A percentile compares a stretch with the other conserved stretches of the same genome.
phyloP scores from a whole-genome alignment of 1,139 yeast genomes.

The Eremothecium coryli region DNA sequence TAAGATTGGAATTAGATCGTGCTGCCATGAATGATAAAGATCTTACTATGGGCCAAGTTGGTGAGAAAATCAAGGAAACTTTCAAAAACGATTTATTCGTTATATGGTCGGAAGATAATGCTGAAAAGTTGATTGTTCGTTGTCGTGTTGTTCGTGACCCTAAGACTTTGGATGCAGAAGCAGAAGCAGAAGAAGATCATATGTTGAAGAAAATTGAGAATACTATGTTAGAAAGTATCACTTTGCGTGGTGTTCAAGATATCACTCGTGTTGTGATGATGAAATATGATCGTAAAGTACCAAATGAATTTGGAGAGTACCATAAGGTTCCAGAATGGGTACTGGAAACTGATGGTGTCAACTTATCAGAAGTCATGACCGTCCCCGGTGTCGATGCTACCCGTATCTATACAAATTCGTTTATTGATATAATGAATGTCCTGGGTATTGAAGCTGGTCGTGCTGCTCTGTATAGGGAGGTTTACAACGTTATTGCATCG shows the following conservation, averaged over 20 bases:
- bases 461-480: constrained; percentile 85
- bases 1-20: constrained; percentile 94
- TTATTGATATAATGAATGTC: constrained; percentile 89
- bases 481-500: constrained; percentile 93
- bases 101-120: constrained; percentile 98
- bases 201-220: constrained; percentile 91
- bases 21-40: constrained; percentile 98
- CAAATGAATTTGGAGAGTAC: constrained; percentile 79
- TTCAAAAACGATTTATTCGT: constrained; percentile 94
- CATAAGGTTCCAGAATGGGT: constrained; percentile 94
- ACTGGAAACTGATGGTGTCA: constrained; percentile 96
- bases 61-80: constrained; percentile 86
- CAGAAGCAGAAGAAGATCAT: constrained; percentile 95
- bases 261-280: constrained; percentile 75
- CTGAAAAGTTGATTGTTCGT: constrained; percentile 92
- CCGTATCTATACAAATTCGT: constrained; percentile 89
- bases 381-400: constrained; percentile 90
- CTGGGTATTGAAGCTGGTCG: constrained; percentile 98
- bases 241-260: constrained; percentile 93
- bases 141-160: constrained; percentile 98
- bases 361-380: constrained; percentile 88
- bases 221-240: constrained; percentile 90
- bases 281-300: constrained; percentile 77
- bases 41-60: constrained; percentile 96
- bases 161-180: constrained; percentile 84